These are phyloP conservation scores for Rhizoclosmatium globosum DNA, from an alignment of 192 early-diverging fungal genomes.

Conservation along the genomic window DNA sequence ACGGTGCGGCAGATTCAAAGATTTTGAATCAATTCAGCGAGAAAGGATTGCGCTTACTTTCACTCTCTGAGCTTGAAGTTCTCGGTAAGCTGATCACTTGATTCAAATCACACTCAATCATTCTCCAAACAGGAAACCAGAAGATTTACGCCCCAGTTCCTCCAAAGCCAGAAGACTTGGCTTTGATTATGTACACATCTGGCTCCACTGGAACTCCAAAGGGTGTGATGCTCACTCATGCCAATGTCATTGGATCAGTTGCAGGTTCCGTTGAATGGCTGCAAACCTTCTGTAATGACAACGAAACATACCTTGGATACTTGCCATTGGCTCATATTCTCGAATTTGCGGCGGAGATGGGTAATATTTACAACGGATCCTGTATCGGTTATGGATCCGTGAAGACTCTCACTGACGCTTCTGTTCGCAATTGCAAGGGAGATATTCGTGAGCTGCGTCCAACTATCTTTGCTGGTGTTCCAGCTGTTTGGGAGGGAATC, in stretches of 20 bases:
- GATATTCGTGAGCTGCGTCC: conserved; percentile 75
- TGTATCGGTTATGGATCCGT: conserved; percentile 71
- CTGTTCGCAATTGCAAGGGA: conserved; percentile 68
- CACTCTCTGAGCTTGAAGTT: conserved; percentile 71
- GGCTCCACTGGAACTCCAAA: conserved; percentile 88
- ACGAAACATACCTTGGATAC: conserved; percentile 56
- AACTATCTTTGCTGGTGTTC: conserved; percentile 76
- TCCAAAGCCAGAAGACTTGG: conserved; percentile 73
- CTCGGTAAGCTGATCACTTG: conserved; percentile 44
- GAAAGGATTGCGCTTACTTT: conserved; percentile 3
- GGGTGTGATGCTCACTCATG: conserved; percentile 87
- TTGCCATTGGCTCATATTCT: conserved; percentile 90
- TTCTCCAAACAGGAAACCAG: conserved; percentile 45
- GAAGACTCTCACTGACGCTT: conserved; percentile 71
- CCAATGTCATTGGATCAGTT: conserved; percentile 78
- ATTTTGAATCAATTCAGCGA: background rate
- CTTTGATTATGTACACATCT: conserved; percentile 85
- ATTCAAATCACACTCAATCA: conserved; percentile 52
- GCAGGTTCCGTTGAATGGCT: background rate
- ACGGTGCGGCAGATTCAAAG: conserved; percentile 58
- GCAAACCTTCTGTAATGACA: background rate
- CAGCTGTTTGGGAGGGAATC: conserved; percentile 82
- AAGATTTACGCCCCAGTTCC: conserved; percentile 52
- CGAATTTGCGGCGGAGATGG: conserved; percentile 87
- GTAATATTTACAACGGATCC: conserved; percentile 52